These are phyloP conservation scores for Capsella rubella DNA, from an alignment of 441 rosid species.

Conservation along the genomic window DNA sequence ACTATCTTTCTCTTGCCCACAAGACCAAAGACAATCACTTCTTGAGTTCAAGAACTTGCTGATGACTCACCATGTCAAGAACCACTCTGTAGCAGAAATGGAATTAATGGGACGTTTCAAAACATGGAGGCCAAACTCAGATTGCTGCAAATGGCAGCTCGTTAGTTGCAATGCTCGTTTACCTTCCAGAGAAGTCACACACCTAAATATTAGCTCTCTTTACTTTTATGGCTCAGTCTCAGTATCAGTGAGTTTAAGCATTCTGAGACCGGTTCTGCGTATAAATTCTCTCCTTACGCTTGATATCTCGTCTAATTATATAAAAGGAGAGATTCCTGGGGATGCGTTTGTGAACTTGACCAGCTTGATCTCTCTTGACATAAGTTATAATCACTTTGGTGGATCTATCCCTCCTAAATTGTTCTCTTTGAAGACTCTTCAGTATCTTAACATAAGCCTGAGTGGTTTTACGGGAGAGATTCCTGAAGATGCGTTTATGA, in stretches of 20 bases:
- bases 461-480: too few relatives aligned
- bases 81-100: neutral
- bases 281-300: slow-evolving; percentile 38
- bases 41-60: slow-evolving; percentile 42
- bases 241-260: slow-evolving; percentile 20
- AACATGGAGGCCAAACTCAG: slow-evolving; percentile 46
- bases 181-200: slow-evolving; percentile 25
- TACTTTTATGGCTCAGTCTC: neutral
- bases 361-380: slow-evolving; percentile 28
- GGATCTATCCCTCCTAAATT: slow-evolving; percentile 40
- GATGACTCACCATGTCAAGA: neutral
- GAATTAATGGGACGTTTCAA: slow-evolving; percentile 1
- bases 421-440: slow-evolving; percentile 21
- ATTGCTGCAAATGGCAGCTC: slow-evolving; percentile 46
- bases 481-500: too few relatives aligned
- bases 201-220: slow-evolving; percentile 27
- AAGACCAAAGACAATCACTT: slow-evolving; percentile 44
- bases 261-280: slow-evolving; percentile 39
- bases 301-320: slow-evolving; percentile 33
- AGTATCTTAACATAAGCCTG: too few relatives aligned
- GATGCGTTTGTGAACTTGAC: slow-evolving; percentile 43
- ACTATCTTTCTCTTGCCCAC: slow-evolving; percentile 32
- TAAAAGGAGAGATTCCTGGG: slow-evolving; percentile 43
- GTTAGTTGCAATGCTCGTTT: slow-evolving; percentile 39
- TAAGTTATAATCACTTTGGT: slow-evolving; percentile 10